Base-by-base conservation (phyloP, 305 asterid genomes). In the Fraxinus platypoda region DNA sequence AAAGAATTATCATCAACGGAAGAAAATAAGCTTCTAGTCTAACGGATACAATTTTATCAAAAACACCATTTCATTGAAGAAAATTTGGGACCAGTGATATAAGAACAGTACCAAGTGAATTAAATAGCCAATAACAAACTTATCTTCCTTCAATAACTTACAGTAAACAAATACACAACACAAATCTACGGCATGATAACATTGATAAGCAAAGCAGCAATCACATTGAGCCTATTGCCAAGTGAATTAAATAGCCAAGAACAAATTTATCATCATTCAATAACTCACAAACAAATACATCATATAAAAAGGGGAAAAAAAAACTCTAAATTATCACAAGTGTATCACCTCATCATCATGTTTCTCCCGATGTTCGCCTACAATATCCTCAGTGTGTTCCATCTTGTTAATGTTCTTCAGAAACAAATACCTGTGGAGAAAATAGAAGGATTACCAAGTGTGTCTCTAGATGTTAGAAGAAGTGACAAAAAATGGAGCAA, bases 351-450 rank as follows among this genome's bases (percentile, higher is more conserved):
- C 68, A 57, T 57, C 68, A 57, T 57, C 28, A 12, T 57, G 68
- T 21, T 57, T 57, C 68, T 57, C 68, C 68, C 26, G 68, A 57
- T 57, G 68, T 57, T 57, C 12, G 2, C 68, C 68, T 5, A 86
- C 91, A 78, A 81, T 77, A 80, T 91, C 97, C 81, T 93, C 98
- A 13, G 90, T 81, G 80, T 90, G 93, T 84, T 94, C 98, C 99
- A 95, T 95, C 83, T 85, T 86, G 76, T 81, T 21, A 57, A 46
- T 37, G 8, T 59, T 31, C 77, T 38, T 73, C 49, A 74, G 26
- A 75, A 21, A 49, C 31, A 77, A 41, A 64, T 66, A 41, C 81
- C 78, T 80, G 72, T 23, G 72, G 33, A 64, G 15, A 4, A 19
- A 64, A 21, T 21, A 25, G 15, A 64, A 23, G 33, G 12, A 19